Evolutionary conservation across 176 grass and related monocot genomes (phyloP).

Genomic region (Musa troglodytarum): DNA sequence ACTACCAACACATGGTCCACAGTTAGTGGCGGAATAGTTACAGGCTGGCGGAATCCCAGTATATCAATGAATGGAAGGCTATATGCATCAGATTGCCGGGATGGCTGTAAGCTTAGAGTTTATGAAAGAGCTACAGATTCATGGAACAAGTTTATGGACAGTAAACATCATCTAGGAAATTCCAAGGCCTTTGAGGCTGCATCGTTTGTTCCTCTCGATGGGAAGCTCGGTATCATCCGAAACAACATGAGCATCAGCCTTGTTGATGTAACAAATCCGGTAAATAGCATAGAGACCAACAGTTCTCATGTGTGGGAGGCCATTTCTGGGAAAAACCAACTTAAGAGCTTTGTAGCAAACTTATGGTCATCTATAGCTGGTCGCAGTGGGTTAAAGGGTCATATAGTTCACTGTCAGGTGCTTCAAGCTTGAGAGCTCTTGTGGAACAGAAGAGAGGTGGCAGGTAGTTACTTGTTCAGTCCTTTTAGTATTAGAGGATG

Average conservation of each 20-base stretch:
- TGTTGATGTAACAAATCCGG: slow-evolving; percentile 48
- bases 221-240: slow-evolving; percentile 62
- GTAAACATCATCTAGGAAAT: slow-evolving; percentile 61
- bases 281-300: slow-evolving; percentile 40
- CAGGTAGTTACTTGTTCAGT: neutral
- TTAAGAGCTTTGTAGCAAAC: slow-evolving; percentile 72
- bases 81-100: slow-evolving; percentile 75
- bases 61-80: slow-evolving; percentile 53
- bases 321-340: slow-evolving; percentile 47
- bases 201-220: slow-evolving; percentile 61
- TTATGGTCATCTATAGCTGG: slow-evolving; percentile 70
- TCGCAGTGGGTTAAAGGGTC: slow-evolving; percentile 46
- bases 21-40: slow-evolving; percentile 53
- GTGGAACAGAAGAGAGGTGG: neutral
- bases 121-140: slow-evolving; percentile 53
- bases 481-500: neutral
- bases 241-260: slow-evolving; percentile 93
- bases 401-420: slow-evolving; percentile 85
- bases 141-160: slow-evolving; percentile 83
- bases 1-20: slow-evolving; percentile 51
- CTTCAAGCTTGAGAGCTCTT: slow-evolving; percentile 40
- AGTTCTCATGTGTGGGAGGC: slow-evolving; percentile 64
- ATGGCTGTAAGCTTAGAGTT: slow-evolving; percentile 87
- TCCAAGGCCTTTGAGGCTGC: slow-evolving; percentile 61
- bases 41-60: slow-evolving; percentile 70